Evolutionary conservation across 306 rosid species (phyloP).

Genomic region (Corylus americana): DNA sequence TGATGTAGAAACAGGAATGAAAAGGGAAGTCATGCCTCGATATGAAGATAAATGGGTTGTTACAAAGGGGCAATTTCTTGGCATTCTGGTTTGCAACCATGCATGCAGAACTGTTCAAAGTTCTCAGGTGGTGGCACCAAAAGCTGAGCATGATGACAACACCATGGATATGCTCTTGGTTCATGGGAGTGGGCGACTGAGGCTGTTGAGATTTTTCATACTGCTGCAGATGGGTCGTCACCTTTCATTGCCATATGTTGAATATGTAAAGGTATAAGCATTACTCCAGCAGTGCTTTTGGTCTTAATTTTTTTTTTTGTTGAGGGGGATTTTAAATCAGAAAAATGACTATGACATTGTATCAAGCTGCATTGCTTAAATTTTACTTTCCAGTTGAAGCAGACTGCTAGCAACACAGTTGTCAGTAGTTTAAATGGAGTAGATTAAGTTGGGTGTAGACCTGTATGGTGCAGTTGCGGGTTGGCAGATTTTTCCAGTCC

Average conservation of each 20-base stretch:
- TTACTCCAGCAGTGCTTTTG: background rate
- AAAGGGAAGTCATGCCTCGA: constrained; percentile 56
- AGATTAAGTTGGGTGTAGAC: background rate
- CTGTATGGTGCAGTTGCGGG: background rate
- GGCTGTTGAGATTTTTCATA: constrained; percentile 84
- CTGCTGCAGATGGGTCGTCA: constrained; percentile 95
- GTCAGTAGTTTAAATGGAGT: constrained; percentile 12
- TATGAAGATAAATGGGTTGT: constrained; percentile 79
- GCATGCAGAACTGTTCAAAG: constrained; percentile 96
- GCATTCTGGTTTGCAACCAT: constrained; percentile 95
- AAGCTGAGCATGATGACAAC: constrained; percentile 80
- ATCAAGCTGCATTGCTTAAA: constrained; percentile 7
- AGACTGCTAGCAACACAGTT: constrained; percentile 4
- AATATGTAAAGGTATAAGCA: constrained; percentile 76
- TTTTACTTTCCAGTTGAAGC: constrained; percentile 24
- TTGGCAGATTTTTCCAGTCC: background rate
- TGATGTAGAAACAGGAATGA: constrained; percentile 56
- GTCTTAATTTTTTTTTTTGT: background rate
- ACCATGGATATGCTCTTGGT: constrained; percentile 83
- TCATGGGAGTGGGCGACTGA: constrained; percentile 86
- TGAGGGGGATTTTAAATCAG: background rate
- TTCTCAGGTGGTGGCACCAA: constrained; percentile 97
- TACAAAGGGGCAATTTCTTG: constrained; percentile 79
- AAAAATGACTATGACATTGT: constrained; percentile 6
- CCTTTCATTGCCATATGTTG: constrained; percentile 92